These are phyloP conservation scores for Fusarium sp. DNA, from an alignment of 2,329 filamentous ascomycete genomes.

Conservation along the genomic window DNA sequence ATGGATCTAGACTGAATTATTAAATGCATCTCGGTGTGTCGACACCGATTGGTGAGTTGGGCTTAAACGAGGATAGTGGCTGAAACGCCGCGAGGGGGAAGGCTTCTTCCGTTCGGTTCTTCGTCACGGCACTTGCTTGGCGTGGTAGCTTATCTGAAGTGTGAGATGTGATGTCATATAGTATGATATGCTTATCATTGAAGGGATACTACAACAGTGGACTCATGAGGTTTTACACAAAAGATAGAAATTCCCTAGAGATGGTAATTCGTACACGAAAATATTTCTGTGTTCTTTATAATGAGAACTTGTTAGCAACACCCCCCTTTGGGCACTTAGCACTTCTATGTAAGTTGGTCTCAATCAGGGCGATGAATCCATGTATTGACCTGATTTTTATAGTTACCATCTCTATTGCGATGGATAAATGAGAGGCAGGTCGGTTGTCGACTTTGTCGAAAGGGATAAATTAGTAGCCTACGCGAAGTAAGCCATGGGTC, in stretches of 20 bases:
- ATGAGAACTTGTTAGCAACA: no score
- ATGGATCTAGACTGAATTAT: not conserved
- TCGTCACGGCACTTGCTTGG: not conserved
- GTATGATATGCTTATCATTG: rapidly evolving
- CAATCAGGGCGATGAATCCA: not conserved
- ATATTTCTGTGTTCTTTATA: no score
- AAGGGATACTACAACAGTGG: rapidly evolving
- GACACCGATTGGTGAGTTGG: not conserved
- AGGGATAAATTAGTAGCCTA: no score
- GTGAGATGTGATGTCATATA: not conserved
- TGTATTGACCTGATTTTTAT: not conserved
- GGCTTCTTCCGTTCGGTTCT: not conserved
- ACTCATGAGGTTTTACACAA: rapidly evolving
- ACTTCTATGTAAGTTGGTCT: not conserved
- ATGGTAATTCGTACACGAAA: no score
- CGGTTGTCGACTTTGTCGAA: no score
- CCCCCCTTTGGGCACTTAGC: not conserved
- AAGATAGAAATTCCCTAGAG: no score
- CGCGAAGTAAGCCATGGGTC: not conserved
- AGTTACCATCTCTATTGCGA: not conserved
- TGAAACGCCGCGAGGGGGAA: not conserved
- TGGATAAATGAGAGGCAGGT: not conserved
- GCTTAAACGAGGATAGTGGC: not conserved
- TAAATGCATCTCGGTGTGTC: not conserved
- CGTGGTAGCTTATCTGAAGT: not conserved